These are phyloP conservation scores for Quercus tomentella DNA, from an alignment of 331 rosid genomes.

Conservation along the genomic window DNA sequence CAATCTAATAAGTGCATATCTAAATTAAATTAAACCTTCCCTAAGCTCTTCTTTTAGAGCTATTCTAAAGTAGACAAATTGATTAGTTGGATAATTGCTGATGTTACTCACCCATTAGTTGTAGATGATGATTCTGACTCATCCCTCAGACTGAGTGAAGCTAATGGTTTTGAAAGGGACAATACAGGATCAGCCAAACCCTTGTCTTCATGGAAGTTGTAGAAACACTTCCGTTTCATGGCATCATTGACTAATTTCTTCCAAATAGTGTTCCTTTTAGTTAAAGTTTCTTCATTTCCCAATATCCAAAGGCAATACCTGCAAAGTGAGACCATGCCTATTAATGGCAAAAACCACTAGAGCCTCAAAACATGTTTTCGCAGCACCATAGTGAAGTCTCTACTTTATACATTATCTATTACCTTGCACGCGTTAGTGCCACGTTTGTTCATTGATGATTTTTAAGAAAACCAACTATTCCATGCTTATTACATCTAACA, in stretches of 20 bases:
- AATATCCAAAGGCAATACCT: conserved; percentile 43
- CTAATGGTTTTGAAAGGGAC: conserved; percentile 2
- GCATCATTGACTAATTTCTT: conserved; percentile 30
- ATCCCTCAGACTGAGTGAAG: conserved; percentile 12
- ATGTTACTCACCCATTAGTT: not conserved
- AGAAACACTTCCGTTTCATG: conserved; percentile 21
- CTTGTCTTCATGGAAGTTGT: conserved; percentile 23
- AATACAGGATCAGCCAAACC: not conserved
- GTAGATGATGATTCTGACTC: not conserved
- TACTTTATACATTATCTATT: not conserved
- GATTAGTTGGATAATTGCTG: not conserved
- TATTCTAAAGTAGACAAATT: not conserved
- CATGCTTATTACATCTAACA: conserved; percentile 38
- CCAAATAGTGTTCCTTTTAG: conserved; percentile 23
- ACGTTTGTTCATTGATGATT: conserved; percentile 44
- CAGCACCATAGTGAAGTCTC: not conserved
- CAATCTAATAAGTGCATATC: not conserved
- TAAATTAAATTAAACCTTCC: not conserved
- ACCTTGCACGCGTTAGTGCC: conserved; percentile 56
- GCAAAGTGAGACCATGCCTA: not conserved
- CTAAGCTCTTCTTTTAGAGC: not conserved
- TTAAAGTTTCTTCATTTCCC: conserved; percentile 30
- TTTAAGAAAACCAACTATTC: conserved; percentile 39
- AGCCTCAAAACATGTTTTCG: not conserved
- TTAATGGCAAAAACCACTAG: not conserved